A percentile compares a stretch with the other conserved stretches of the same genome.
phyloP scores from a whole-genome alignment of 2,329 filamentous ascomycete species.

The Nemania diffusa region DNA sequence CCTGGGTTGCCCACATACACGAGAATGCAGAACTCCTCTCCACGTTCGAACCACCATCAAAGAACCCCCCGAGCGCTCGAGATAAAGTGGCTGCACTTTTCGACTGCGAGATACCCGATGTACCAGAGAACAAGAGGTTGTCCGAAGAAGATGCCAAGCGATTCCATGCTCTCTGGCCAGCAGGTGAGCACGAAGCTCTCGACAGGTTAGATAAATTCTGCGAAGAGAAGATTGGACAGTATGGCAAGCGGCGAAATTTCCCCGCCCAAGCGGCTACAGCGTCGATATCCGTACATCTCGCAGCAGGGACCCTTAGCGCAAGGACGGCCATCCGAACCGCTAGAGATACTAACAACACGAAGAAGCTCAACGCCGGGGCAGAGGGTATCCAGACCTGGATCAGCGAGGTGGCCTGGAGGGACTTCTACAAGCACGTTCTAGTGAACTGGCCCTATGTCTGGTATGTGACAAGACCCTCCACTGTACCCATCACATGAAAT shows the following conservation, averaged over 20 bases:
- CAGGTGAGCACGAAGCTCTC: constrained; percentile 78
- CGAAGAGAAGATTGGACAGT: constrained; percentile 68
- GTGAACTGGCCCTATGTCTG: constrained; percentile 87
- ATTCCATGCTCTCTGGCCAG: constrained; percentile 73
- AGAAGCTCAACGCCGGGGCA: constrained; percentile 73
- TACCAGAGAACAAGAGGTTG: constrained; percentile 72
- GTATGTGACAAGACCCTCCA: constrained; percentile 50
- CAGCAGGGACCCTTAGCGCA: constrained; percentile 72
- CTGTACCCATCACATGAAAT: no score
- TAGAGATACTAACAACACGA: constrained; percentile 58
- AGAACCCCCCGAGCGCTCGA: constrained; percentile 64
- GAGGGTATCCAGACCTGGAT: constrained; percentile 79
- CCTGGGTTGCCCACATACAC: constrained; percentile 80
- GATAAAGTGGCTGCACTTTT: constrained; percentile 57
- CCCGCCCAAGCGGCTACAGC: constrained; percentile 73
- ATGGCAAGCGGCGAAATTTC: constrained; percentile 73
- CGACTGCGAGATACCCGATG: constrained; percentile 66
- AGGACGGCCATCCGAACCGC: constrained; percentile 74
- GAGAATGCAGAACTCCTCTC: constrained; percentile 74
- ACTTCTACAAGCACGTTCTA: constrained; percentile 89
- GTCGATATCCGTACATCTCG: constrained; percentile 75
- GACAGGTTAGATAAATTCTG: constrained; percentile 74
- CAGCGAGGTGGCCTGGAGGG: constrained; percentile 84
- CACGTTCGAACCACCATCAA: constrained; percentile 65
- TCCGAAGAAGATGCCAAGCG: constrained; percentile 66